Conservation (phyloP, 768 basidiomycete genomes). For the Psilocybe subaeruginosa region DNA sequence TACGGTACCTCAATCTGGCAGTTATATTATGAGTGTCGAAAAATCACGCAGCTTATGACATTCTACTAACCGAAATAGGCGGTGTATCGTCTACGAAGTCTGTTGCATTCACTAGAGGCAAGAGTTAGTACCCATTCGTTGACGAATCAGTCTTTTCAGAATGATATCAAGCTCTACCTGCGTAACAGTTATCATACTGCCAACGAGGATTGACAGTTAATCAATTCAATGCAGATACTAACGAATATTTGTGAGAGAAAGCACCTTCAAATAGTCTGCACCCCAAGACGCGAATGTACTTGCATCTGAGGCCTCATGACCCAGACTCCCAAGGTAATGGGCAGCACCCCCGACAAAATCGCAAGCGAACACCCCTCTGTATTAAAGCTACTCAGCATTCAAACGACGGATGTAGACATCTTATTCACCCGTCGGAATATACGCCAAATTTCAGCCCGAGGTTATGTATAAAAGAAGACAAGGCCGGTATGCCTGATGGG, state of each 20-base stretch:
- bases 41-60: neutral
- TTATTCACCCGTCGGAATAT: conserved; percentile 51
- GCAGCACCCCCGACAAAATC: conserved; percentile 48
- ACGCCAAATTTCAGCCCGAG: conserved; percentile 64
- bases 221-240: neutral
- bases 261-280: conserved; percentile 46
- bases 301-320: conserved; percentile 50
- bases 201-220: neutral
- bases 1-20: conserved; percentile 36
- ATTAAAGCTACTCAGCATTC: neutral
- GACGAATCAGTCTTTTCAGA: neutral
- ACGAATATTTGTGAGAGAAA: neutral
- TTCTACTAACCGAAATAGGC: conserved; percentile 37
- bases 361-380: conserved; percentile 46
- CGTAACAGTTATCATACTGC: conserved; percentile 54
- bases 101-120: conserved; percentile 34
- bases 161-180: conserved; percentile 29
- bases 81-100: conserved; percentile 51
- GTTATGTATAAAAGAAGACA: conserved; percentile 39
- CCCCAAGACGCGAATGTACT: conserved; percentile 52
- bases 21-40: neutral
- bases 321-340: conserved; percentile 47
- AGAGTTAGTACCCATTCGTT: neutral
- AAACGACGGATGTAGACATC: neutral
- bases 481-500: conserved; percentile 40